Conservation (phyloP, 139 green algal species). For the Picochlorum costavermella region DNA sequence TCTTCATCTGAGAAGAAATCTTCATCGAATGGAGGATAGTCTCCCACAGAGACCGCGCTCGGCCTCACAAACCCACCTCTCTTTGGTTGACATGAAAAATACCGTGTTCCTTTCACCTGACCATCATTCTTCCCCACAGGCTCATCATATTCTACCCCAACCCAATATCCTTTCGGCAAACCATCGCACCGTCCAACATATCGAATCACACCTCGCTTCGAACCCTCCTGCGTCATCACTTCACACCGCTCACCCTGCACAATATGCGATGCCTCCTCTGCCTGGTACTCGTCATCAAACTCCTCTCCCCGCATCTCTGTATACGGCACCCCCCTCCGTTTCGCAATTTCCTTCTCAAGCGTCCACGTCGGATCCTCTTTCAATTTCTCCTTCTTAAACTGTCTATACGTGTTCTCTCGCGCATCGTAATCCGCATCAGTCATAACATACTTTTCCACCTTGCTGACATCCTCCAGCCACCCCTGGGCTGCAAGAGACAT, state of each 20-base stretch:
- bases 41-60: constrained; percentile 62
- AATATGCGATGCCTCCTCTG: constrained; percentile 37
- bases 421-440: constrained; percentile 86
- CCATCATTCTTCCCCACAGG: constrained; percentile 95
- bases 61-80: constrained; percentile 83
- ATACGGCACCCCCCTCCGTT: constrained; percentile 40
- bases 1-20: constrained; percentile 58
- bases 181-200: constrained; percentile 24
- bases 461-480: constrained; percentile 91
- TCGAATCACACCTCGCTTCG: constrained; percentile 71
- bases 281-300: constrained; percentile 36
- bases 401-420: constrained; percentile 84
- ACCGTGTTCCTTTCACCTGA: constrained; percentile 62
- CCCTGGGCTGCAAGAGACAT: constrained; percentile 68
- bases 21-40: constrained; percentile 79
- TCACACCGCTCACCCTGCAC: constrained; percentile 68
- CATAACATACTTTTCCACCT: constrained; percentile 97
- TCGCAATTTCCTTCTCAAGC: constrained; percentile 74
- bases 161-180: constrained; percentile 63
- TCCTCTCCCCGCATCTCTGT: constrained; percentile 22
- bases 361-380: constrained; percentile 81
- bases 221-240: constrained; percentile 69
- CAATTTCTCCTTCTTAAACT: constrained; percentile 74
- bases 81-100: constrained; percentile 56
- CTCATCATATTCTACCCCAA: constrained; percentile 93